Percentiles rank a stretch among this genome's conserved stretches.
phyloP scores from a whole-genome alignment of 2,329 filamentous ascomycete species.

The Seiridium cupressi region DNA sequence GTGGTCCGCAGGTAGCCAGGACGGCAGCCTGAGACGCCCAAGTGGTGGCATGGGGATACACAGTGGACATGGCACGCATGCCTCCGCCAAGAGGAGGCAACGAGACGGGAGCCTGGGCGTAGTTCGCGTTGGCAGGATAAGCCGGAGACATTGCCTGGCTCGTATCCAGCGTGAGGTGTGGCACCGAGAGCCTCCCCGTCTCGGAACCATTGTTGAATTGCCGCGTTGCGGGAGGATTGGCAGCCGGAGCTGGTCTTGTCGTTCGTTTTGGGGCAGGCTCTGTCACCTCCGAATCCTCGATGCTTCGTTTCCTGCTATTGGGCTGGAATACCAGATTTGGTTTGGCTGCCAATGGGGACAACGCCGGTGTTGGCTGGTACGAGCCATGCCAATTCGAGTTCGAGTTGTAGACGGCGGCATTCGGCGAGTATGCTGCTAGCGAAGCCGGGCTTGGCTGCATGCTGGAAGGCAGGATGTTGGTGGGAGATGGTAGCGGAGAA shows the following conservation, averaged over 20 bases:
- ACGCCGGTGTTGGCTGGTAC: conserved; percentile 35
- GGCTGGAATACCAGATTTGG: conserved; percentile 37
- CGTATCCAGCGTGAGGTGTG: conserved; percentile 68
- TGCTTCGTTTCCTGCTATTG: conserved; percentile 46
- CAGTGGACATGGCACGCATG: conserved; percentile 73
- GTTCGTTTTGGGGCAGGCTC: conserved; percentile 57
- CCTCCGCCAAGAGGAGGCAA: conserved; percentile 61
- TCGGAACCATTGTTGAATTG: conserved; percentile 23
- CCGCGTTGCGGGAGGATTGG: conserved; percentile 19
- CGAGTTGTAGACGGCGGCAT: conserved; percentile 23
- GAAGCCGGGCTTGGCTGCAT: conserved; percentile 32
- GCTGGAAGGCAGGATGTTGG: conserved; percentile 30
- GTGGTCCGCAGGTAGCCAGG: conserved; percentile 28
- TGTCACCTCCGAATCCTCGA: conserved; percentile 43
- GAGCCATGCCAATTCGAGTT: conserved; percentile 33
- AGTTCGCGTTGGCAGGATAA: conserved; percentile 37
- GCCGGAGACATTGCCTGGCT: conserved; percentile 26
- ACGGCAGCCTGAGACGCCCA: conserved; percentile 35
- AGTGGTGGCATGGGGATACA: conserved; percentile 58
- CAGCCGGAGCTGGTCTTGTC: conserved; percentile 27
- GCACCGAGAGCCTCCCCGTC: conserved; percentile 59
- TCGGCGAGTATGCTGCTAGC: conserved; percentile 40
- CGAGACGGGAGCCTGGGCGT: conserved; percentile 48
- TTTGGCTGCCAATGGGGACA: conserved; percentile 50
- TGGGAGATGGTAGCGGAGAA: conserved; percentile 52